Evolutionary conservation across 176 grass and related monocot genomes (phyloP).

Genomic region (Miscanthus lutarioriparius): DNA sequence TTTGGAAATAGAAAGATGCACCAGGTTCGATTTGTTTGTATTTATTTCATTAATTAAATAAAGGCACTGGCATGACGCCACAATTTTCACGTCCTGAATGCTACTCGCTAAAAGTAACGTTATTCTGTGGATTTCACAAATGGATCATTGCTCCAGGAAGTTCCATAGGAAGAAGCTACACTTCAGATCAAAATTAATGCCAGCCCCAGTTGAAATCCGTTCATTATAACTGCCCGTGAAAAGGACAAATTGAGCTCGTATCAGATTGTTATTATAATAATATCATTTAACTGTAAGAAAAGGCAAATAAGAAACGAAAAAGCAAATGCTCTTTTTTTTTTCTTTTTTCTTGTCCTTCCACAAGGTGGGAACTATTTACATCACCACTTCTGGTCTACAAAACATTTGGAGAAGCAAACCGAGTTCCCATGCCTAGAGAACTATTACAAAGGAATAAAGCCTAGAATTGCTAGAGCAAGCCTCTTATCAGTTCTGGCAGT

Average conservation of each 20-base stretch:
- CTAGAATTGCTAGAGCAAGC: neutral
- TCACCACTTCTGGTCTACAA: neutral
- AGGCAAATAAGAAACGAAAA: neutral
- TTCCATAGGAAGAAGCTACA: too few species aligned
- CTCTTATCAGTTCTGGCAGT: conserved; percentile 19
- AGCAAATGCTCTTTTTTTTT: neutral
- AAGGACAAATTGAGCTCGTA: too few species aligned
- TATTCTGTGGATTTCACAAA: neutral
- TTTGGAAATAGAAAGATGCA: neutral
- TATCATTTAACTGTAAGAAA: too few species aligned
- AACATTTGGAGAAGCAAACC: conserved; percentile 4
- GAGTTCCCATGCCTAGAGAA: conserved; percentile 36
- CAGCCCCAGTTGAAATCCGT: neutral
- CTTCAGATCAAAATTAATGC: neutral
- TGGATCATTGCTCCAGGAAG: neutral
- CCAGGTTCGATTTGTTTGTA: conserved; percentile 36
- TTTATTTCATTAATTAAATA: neutral
- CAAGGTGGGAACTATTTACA: conserved; percentile 18
- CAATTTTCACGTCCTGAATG: neutral
- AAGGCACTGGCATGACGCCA: neutral
- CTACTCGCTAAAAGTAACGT: neutral
- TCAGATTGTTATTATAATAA: too few species aligned
- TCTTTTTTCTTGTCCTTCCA: neutral
- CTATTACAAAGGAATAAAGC: neutral
- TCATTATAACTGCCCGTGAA: too few species aligned